phyloP scores from a whole-genome alignment of 495 filamentous ascomycete species.

The Venustampulla echinocandica region DNA sequence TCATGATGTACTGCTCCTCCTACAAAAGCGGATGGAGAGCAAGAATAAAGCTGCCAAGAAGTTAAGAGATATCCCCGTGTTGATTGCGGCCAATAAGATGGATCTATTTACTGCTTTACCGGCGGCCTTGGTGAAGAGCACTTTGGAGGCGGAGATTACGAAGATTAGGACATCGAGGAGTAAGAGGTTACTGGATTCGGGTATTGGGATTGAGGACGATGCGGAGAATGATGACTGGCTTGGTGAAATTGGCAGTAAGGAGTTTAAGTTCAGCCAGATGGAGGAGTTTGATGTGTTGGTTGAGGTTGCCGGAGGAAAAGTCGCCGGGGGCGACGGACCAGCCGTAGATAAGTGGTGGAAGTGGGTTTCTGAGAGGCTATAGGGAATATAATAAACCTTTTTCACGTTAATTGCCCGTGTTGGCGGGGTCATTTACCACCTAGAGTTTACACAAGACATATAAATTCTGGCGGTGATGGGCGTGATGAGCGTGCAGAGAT shows the following conservation, averaged over 20 bases:
- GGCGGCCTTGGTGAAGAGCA: conserved; percentile 61
- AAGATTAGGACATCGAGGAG: conserved; percentile 67
- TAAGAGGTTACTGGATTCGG: conserved; percentile 74
- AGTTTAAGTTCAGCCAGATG: conserved; percentile 74
- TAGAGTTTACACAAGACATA: no score
- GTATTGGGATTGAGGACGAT: conserved; percentile 47
- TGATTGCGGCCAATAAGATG: conserved; percentile 88
- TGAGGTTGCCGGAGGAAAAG: conserved; percentile 70
- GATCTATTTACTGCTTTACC: conserved; percentile 93
- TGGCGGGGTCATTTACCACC: no score
- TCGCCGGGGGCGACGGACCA: conserved; percentile 57
- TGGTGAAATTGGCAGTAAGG: conserved; percentile 64
- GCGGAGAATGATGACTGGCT: conserved; percentile 70
- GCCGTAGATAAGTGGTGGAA: conserved; percentile 75
- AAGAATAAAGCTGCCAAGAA: conserved; percentile 43
- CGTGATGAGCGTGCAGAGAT: no score
- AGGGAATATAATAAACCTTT: no score
- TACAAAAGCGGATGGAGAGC: conserved; percentile 64
- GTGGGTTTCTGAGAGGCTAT: conserved; percentile 56
- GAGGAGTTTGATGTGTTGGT: conserved; percentile 73
- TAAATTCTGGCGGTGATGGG: no score
- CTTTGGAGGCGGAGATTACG: conserved; percentile 74
- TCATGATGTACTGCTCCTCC: conserved; percentile 69
- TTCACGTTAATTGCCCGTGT: no score
- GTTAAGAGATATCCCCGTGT: conserved; percentile 56